Percentiles rank a stretch among this genome's conserved stretches.
Evolutionary conservation across 108 stramenopile species (phyloP).

Genomic region (Discostella pseudostelligera): DNA sequence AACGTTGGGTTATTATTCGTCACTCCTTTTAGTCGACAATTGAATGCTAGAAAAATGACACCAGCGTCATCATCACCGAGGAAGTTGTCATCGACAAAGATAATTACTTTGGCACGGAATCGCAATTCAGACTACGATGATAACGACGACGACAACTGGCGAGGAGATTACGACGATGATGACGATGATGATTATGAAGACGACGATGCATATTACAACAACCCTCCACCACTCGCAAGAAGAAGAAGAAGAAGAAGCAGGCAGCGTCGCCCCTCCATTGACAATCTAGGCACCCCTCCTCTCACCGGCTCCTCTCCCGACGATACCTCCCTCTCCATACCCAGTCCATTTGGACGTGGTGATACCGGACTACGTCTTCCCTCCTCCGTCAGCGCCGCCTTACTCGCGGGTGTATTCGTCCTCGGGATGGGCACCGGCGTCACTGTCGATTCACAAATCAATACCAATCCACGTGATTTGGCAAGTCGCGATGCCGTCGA

Average conservation of each 20-base stretch:
- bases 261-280: neutral
- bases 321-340: constrained; percentile 51
- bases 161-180: constrained; percentile 40
- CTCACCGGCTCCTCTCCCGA: constrained; percentile 50
- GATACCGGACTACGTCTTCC: constrained; percentile 68
- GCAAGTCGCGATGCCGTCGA: constrained; percentile 94
- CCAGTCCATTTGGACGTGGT: constrained; percentile 68
- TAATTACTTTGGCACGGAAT: neutral
- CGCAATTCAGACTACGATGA: constrained; percentile 22
- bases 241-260: constrained; percentile 36
- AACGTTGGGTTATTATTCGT: neutral
- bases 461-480: constrained; percentile 89
- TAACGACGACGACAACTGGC: constrained; percentile 41
- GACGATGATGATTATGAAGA: no score
- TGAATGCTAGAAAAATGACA: no score
- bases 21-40: no score
- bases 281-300: constrained; percentile 40
- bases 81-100: neutral
- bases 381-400: constrained; percentile 71
- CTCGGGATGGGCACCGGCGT: constrained; percentile 91
- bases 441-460: constrained; percentile 91
- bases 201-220: no score
- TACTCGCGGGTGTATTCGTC: constrained; percentile 90
- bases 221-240: neutral
- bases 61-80: neutral